Base-by-base conservation (phyloP, 192 early-diverging fungal species). In the Linderina pennispora region DNA sequence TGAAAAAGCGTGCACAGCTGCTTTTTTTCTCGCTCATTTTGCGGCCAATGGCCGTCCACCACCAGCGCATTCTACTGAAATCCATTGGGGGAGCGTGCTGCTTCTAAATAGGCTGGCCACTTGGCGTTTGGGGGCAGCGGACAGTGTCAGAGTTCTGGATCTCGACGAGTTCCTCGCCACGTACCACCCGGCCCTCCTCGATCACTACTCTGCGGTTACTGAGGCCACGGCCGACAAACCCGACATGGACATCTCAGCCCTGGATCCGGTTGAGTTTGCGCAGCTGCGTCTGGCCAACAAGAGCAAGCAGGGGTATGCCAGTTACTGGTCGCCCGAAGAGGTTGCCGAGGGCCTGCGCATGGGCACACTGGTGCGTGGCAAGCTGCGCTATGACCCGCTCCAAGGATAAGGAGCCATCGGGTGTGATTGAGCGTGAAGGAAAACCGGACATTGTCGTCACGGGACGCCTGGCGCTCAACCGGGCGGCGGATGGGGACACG, bases 371-470 rank as follows among this genome's bases (percentile, higher is more conserved):
- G 45, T 66, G 8, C 53, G 39, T 10, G 70, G 70, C 49, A 72
- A 49, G 23, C 51, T 72, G 25, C 51, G 68, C 32, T 13, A 50
- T 20, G 40, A 48, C 33, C 33, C 36, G 13, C 62, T 34, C 19
- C 23, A 20, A n/a, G n/a, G n/a, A n/a, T n/a, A n/a, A n/a, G 15
- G 62, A 53, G 24, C 3, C 39, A 1, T 40, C 60, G 39, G 68
- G 62, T 35, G 28, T 61, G 7, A 50, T 61, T 17, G 63, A 62
- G 50, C 58, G 69, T 23, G 25, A 15, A 17, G 77, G 71, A 7
- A 48, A 55, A 23, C 62, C 71, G 6, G 80, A 77, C 25, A 80
- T 87, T 51, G 55, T 82, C 3, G 73, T 87, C 37, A 53, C 70
- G 2, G 85, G 85, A 4, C 78, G 79, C 4, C 66, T 75, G 1